A percentile compares a stretch with the other conserved stretches of the same genome.
Evolutionary conservation across 116 monocot species (phyloP).

Genomic region (Zostera marina): DNA sequence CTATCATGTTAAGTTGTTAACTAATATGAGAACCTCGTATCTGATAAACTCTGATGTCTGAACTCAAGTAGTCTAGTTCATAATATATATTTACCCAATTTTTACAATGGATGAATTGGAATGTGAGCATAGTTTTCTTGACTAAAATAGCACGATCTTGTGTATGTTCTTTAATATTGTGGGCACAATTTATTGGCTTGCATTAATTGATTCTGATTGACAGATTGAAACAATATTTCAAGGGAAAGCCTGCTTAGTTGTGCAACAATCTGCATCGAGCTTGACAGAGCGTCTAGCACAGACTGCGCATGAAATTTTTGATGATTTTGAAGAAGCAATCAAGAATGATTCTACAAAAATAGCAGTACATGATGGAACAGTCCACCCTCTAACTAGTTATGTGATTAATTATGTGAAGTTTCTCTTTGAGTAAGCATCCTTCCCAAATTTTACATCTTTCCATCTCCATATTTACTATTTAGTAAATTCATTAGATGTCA

Average conservation of each 20-base stretch:
- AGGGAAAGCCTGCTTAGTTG: constrained; percentile 58
- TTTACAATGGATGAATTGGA: too few species aligned
- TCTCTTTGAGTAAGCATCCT: constrained; percentile 56
- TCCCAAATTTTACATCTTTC: too few species aligned
- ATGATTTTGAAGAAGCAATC: constrained; percentile 90
- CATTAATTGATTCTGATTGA: too few species aligned
- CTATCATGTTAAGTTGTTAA: too few species aligned
- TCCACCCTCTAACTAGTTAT: constrained; percentile 80
- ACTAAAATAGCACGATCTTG: neutral
- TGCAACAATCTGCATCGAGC: constrained; percentile 47
- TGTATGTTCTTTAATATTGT: neutral
- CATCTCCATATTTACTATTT: too few species aligned
- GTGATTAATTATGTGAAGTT: constrained; percentile 84
- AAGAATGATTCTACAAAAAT: constrained; percentile 91
- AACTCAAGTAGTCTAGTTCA: too few species aligned
- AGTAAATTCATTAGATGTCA: too few species aligned
- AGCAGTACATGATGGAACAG: constrained; percentile 69
- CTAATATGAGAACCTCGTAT: too few species aligned
- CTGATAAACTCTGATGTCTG: too few species aligned
- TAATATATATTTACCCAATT: too few species aligned
- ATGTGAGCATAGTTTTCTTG: too few species aligned
- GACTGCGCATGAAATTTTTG: constrained; percentile 82
- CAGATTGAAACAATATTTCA: constrained; percentile 84
- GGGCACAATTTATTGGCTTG: neutral
- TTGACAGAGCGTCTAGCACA: constrained; percentile 59